Evolutionary conservation across 805 yeast genomes (phyloP).

Genomic region (Metschnikowia drakensbergensis): DNA sequence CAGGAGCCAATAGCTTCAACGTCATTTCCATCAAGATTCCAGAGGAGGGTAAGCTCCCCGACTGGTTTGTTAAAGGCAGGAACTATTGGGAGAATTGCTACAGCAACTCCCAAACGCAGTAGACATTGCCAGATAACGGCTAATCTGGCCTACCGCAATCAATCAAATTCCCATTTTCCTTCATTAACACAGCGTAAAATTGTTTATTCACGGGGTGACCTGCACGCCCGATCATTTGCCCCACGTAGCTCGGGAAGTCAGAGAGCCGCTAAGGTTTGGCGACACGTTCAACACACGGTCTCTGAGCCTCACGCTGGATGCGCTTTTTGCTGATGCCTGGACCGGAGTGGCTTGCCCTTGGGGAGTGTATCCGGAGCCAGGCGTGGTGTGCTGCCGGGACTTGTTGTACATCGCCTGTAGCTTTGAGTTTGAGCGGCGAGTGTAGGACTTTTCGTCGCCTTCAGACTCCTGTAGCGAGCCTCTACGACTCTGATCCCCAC

Average conservation of each 20-base stretch:
- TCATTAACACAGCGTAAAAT: too few species aligned
- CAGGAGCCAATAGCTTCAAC: slow-evolving; percentile 35
- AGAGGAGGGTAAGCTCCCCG: slow-evolving; percentile 58
- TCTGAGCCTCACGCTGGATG: slow-evolving; percentile 18
- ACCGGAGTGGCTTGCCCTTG: slow-evolving; percentile 9
- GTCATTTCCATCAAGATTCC: slow-evolving; percentile 53
- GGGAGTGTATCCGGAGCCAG: slow-evolving; percentile 30
- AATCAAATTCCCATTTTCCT: too few species aligned
- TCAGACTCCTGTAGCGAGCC: slow-evolving; percentile 6
- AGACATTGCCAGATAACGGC: not conserved
- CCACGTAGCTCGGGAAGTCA: slow-evolving; percentile 24
- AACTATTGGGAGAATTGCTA: slow-evolving; percentile 55
- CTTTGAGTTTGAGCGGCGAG: slow-evolving; percentile 32
- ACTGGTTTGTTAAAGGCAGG: slow-evolving; percentile 67
- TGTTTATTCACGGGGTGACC: not conserved
- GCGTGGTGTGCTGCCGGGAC: slow-evolving; percentile 35
- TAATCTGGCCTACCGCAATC: too few species aligned
- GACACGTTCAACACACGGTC: slow-evolving; percentile 15
- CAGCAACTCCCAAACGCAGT: not conserved
- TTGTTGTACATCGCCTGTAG: slow-evolving; percentile 40
- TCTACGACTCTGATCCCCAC: not conserved
- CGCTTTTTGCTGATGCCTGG: slow-evolving; percentile 5
- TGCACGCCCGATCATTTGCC: slow-evolving; percentile 14
- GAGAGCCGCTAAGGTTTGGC: slow-evolving; percentile 4
- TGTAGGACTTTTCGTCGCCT: slow-evolving; percentile 19